Conservation (phyloP, 306 rosid species). For the Cucurbita pepo region DNA sequence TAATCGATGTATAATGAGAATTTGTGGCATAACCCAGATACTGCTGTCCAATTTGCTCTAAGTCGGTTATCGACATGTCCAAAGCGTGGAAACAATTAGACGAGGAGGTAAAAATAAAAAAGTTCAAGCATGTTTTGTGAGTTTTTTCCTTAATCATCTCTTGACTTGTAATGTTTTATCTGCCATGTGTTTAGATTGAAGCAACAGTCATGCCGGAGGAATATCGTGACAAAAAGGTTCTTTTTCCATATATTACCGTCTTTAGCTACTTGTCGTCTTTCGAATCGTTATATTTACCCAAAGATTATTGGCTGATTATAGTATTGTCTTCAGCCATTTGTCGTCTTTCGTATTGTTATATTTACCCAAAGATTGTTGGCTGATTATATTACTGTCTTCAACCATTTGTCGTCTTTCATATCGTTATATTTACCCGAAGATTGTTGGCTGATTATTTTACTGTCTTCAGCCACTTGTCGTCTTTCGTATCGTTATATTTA, state of each 20-base stretch:
- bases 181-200: conserved; percentile 38
- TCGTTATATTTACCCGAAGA: too few species aligned
- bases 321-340: not conserved
- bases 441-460: too few species aligned
- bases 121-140: not conserved
- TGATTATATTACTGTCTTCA: too few species aligned
- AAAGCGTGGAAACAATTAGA: conserved; percentile 73
- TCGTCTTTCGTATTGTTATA: too few species aligned
- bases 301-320: not conserved
- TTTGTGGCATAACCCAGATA: conserved; percentile 29
- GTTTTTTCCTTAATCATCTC: not conserved
- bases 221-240: conserved; percentile 69
- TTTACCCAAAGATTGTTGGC: too few species aligned
- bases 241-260: not conserved
- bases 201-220: conserved; percentile 78
- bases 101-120: conserved; percentile 52
- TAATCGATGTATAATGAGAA: not conserved
- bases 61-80: conserved; percentile 77
- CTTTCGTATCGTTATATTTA: too few species aligned
- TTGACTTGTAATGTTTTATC: not conserved
- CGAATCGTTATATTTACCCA: not conserved
- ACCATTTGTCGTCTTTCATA: too few species aligned
- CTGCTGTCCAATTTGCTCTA: conserved; percentile 90
- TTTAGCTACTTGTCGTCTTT: not conserved
- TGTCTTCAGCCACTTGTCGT: too few species aligned